phyloP scores from a whole-genome alignment of 306 rosid species.

The Cicer bijugum region DNA sequence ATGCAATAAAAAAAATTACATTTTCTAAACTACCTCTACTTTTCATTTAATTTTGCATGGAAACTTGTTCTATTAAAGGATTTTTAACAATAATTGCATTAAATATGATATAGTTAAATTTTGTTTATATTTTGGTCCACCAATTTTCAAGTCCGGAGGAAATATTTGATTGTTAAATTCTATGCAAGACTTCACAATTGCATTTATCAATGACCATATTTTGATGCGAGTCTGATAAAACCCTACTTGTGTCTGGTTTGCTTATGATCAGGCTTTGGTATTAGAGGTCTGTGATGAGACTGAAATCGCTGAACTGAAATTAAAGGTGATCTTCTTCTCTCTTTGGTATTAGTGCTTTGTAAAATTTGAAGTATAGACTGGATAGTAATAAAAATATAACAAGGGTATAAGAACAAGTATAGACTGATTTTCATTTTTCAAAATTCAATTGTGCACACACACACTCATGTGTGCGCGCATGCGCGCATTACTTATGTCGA shows the following conservation, averaged over 20 bases:
- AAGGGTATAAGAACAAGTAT: conserved; percentile 9
- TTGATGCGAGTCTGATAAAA: conserved; percentile 39
- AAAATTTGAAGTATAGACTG: neutral
- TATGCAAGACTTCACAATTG: conserved; percentile 23
- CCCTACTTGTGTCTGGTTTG: conserved; percentile 38
- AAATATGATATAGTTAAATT: too few relatives aligned
- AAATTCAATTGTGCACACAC: neutral
- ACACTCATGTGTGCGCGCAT: neutral
- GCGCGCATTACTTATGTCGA: conserved; percentile 12
- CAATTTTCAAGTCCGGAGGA: too few relatives aligned
- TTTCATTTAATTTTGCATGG: too few relatives aligned
- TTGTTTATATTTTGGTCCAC: too few relatives aligned
- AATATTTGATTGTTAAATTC: conserved; percentile 1
- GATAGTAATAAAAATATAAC: conserved; percentile 28
- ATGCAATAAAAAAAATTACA: too few relatives aligned
- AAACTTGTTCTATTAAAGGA: too few relatives aligned
- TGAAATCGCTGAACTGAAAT: conserved; percentile 91
- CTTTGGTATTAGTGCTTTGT: conserved; percentile 33
- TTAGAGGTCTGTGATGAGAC: conserved; percentile 99
- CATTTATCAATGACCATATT: conserved; percentile 10
- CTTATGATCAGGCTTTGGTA: conserved; percentile 76
- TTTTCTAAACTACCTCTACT: too few relatives aligned
- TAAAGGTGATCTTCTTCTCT: conserved; percentile 71
- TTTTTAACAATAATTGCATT: too few relatives aligned
- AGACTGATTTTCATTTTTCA: neutral